Evolutionary conservation across 352 stramenopile genomes (phyloP), one percentile per base, ranked within the genome.

Genomic region (Lagenidium giganteum): DNA sequence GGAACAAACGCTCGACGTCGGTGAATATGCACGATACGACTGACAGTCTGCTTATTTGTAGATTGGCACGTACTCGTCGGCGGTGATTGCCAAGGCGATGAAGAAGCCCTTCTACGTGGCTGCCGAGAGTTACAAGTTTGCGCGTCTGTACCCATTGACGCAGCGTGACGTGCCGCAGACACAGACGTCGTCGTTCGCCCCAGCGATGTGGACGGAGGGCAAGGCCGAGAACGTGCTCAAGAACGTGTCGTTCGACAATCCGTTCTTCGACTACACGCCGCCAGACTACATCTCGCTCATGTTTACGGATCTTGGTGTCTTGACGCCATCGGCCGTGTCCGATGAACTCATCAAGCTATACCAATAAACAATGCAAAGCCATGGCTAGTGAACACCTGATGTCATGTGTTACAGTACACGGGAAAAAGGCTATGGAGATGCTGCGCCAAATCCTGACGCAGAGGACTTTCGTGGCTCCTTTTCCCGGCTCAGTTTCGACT

Each of bases 331-430:
- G 51, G 96, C 96, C 23, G 95, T 99, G 34, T 98, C 95, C 17
- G 95, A 99, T 66, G 95, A 99, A 57, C 75, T 99, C 31, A 99
- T 99, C 75, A 94, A 97, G 48, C 67, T 99, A 47, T 98, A 98
- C 76, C 89, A 97, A 73, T 98, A 95, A 81, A 35, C 30, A 12
- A 42, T 18, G 22, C 12, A 12, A 42, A 11, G 18, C 12, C 18
- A 11, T 21, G 35, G 11, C 35, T 42, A 25, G 35, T 29, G 35
- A 29, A 26, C 22, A 29, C 35, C 20, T 29, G 35, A 26, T 20
- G 29, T 42, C 21, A 13, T 29, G 20, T 8, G 20, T 20, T 16
- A 28, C 21, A n/a, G 20, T 42, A 29, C n/a, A n/a, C n/a, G n/a
- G n/a, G n/a, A n/a, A n/a, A n/a, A n/a, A n/a, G n/a, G n/a, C n/a